Percentiles rank a stretch among this genome's conserved stretches.
Evolutionary conservation across 768 basidiomycete genomes (phyloP).

Genomic region (Lanmaoa rubissima): DNA sequence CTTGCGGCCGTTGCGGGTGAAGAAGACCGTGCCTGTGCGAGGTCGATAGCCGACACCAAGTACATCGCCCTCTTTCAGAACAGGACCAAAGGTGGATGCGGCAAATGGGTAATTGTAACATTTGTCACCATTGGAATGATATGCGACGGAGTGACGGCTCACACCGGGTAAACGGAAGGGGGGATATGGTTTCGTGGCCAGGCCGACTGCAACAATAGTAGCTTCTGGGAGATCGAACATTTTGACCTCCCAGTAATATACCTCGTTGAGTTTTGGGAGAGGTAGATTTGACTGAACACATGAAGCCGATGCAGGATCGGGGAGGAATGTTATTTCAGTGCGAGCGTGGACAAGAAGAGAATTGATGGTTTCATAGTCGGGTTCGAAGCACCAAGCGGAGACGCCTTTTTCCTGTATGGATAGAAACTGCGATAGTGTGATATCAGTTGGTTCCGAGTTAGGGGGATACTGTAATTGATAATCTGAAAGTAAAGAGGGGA

Average conservation of each 20-base stretch:
- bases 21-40: conserved; percentile 97
- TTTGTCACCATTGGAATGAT: conserved; percentile 96
- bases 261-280: conserved; percentile 95
- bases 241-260: conserved; percentile 99
- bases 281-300: conserved; percentile 97
- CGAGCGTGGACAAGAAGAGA: conserved; percentile 92
- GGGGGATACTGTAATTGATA: conserved; percentile 88
- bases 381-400: conserved; percentile 98
- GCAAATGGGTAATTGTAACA: conserved; percentile 97
- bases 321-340: conserved; percentile 97
- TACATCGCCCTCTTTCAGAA: conserved; percentile 91
- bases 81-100: conserved; percentile 74
- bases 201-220: conserved; percentile 87
- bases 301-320: conserved; percentile 92
- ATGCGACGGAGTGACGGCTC: conserved; percentile 86
- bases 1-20: conserved; percentile 96
- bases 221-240: conserved; percentile 93
- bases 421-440: conserved; percentile 96
- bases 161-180: conserved; percentile 89
- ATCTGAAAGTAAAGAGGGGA: conserved; percentile 42
- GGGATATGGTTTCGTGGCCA: conserved; percentile 97
- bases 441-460: conserved; percentile 95
- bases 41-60: conserved; percentile 96
- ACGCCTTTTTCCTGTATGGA: conserved; percentile 99
- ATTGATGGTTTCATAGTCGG: conserved; percentile 93